A percentile compares a stretch with the other conserved stretches of the same genome.
phyloP scores from a whole-genome alignment of 2,329 filamentous ascomycete species.

The Clonostachys chloroleuca region DNA sequence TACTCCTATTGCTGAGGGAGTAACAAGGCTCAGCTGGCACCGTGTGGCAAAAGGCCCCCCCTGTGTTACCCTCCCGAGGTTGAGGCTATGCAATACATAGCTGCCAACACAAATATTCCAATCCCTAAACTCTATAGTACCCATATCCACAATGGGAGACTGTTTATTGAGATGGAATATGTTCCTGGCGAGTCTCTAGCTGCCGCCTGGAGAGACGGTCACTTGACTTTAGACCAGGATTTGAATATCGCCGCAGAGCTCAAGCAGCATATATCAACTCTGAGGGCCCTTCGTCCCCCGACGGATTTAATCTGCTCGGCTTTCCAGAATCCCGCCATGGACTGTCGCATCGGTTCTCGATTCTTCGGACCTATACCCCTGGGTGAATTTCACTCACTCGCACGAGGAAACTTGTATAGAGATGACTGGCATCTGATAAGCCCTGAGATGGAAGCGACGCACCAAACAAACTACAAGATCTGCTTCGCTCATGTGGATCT shows the following conservation, averaged over 20 bases:
- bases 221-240: constrained; percentile 11
- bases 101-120: constrained; percentile 16
- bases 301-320: constrained; percentile 13
- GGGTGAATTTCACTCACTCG: constrained; percentile 15
- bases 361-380: constrained; percentile 16
- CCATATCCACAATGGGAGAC: constrained; percentile 8
- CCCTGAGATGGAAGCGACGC: too few relatives aligned
- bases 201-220: constrained; percentile 6
- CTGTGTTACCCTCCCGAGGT: constrained; percentile 15
- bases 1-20: constrained; percentile 5
- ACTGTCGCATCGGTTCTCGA: constrained; percentile 14
- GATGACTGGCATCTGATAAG: too few relatives aligned
- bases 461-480: constrained; percentile 10
- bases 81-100: constrained; percentile 21
- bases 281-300: constrained; percentile 16
- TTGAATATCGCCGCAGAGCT: constrained; percentile 12
- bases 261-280: constrained; percentile 10
- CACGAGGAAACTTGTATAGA: constrained; percentile 5
- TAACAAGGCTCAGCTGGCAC: constrained; percentile 16
- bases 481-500: constrained; percentile 18
- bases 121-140: constrained; percentile 15
- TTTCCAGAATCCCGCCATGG: constrained; percentile 14
- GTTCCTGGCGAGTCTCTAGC: constrained; percentile 10
- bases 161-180: constrained; percentile 20
- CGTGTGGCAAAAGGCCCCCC: constrained; percentile 22